phyloP scores from a whole-genome alignment of 257 asterid genomes.

The Solanum tarapatanum region DNA sequence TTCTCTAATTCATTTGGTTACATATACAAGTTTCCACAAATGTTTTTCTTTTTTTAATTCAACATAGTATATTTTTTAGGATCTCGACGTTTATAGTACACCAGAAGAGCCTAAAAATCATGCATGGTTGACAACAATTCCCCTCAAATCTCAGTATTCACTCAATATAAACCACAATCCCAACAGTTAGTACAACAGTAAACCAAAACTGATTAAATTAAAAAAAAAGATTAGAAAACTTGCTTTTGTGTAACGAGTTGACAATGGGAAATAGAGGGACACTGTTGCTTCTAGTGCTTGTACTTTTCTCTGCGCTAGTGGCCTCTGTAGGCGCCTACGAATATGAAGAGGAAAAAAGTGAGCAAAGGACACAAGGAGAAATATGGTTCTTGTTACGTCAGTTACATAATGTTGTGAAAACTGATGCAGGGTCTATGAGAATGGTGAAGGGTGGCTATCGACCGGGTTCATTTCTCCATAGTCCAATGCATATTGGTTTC shows the following conservation, averaged over 20 bases:
- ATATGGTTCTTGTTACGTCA: slow-evolving; percentile 44
- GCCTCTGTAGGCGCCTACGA: slow-evolving; percentile 5
- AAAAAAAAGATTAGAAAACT: not conserved
- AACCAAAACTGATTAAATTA: not conserved
- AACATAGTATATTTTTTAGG: not conserved
- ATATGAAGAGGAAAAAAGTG: not conserved
- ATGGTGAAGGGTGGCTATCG: slow-evolving; percentile 34
- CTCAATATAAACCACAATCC: slow-evolving; percentile 18
- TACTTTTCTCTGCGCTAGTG: slow-evolving; percentile 10
- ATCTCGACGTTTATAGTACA: not conserved
- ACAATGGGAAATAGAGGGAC: slow-evolving; percentile 3
- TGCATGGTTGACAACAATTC: slow-evolving; percentile 55
- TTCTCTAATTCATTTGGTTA: not conserved
- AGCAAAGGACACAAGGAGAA: slow-evolving; percentile 14
- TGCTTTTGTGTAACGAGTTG: not conserved
- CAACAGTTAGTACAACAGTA: not conserved
- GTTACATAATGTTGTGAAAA: slow-evolving; percentile 36
- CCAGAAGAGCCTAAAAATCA: not conserved
- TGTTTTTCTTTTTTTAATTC: no score
- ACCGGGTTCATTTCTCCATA: not conserved
- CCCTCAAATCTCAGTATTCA: not conserved
- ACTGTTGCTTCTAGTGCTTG: slow-evolving; percentile 8
- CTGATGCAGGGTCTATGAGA: slow-evolving; percentile 63
- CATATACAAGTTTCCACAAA: not conserved
- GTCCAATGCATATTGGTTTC: slow-evolving; percentile 57